Base-by-base conservation (phyloP, 1,284 basidiomycete species). In the Chalciporus sp. region DNA sequence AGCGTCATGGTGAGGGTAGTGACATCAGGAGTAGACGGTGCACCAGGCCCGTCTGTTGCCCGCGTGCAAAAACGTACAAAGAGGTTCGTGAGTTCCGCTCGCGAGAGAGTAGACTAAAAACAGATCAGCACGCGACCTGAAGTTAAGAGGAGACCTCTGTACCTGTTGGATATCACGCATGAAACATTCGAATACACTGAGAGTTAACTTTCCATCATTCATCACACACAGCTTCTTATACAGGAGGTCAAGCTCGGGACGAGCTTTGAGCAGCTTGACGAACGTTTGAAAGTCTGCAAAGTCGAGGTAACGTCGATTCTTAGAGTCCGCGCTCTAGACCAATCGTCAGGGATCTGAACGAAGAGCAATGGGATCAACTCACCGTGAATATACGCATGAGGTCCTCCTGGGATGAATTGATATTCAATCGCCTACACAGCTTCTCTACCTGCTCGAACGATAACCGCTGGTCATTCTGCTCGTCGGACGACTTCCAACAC, bases 231-330 rank as follows among this genome's bases (percentile, higher is more conserved):
- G 67, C 50, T 77, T 79, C 61, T 81, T 79, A 69, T 86, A 88
- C 2, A 95, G 67, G 2, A 74, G 64, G 49, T 90, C 86, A 2
- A 98, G 74, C 59, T 98, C 96, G 0, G 88, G 85, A 19, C 95
- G 81, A 2, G 82, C 79, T 67, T 96, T 96, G 50, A 97, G 78
- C 7, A 90, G 75, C 66, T 89, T 90, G 60, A 98, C 92, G 58
- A 98, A 95, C 14, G 77, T 76, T 58, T 90, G 89, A 67, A 98
- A 98, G 57, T 90, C 88, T 2, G 80, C 68, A 66, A 95, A 94
- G 70, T 95, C 87, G 39, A 99, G 83, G 57, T 79, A 90, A 4
- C 83, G 83, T 2, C 79, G 77, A n/a, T 80, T 74, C 41, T 82
- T 75, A 5, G 70, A 69, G 67, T 95, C 93, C 1, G 90, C 88